phyloP scores from a whole-genome alignment of 192 early-diverging fungal genomes.

The Thoreauomyces humboldtii region DNA sequence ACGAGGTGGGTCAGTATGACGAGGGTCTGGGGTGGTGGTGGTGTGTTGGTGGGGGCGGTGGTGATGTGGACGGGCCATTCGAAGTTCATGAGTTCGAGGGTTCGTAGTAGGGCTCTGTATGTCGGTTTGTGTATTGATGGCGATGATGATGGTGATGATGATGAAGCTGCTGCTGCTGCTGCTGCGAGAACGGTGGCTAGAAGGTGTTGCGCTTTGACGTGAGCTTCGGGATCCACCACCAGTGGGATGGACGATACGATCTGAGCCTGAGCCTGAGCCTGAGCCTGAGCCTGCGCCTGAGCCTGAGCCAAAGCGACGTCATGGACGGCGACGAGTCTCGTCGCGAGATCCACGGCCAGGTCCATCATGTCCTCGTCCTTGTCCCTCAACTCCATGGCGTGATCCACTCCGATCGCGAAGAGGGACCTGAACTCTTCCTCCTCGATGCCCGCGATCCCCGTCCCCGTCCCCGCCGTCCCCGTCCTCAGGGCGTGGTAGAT shows the following conservation, averaged over 20 bases:
- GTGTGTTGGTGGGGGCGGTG: too few relatives aligned
- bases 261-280: background rate
- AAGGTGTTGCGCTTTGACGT: background rate
- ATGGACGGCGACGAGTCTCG: conserved; percentile 22
- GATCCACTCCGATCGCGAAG: background rate
- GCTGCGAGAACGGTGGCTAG: background rate
- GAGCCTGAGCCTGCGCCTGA: background rate
- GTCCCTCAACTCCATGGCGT: background rate
- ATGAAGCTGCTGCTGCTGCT: background rate
- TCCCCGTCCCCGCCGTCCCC: background rate
- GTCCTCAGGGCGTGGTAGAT: background rate
- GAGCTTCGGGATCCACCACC: background rate
- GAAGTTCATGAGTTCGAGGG: conserved; percentile 18
- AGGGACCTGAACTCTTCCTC: conserved; percentile 2
- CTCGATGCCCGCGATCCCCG: background rate
- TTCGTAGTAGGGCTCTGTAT: background rate
- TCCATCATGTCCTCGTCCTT: too few relatives aligned
- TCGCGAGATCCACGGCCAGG: conserved; percentile 16
- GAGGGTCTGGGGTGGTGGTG: too few relatives aligned
- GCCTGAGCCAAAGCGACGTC: conserved; percentile 22
- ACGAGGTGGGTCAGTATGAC: too few relatives aligned
- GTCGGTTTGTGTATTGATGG: too few relatives aligned
- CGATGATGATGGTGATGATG: too few relatives aligned
- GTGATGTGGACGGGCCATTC: too few relatives aligned
- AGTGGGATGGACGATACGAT: background rate